Conservation (phyloP, 352 stramenopile species). For the Phytophthora pisi region DNA sequence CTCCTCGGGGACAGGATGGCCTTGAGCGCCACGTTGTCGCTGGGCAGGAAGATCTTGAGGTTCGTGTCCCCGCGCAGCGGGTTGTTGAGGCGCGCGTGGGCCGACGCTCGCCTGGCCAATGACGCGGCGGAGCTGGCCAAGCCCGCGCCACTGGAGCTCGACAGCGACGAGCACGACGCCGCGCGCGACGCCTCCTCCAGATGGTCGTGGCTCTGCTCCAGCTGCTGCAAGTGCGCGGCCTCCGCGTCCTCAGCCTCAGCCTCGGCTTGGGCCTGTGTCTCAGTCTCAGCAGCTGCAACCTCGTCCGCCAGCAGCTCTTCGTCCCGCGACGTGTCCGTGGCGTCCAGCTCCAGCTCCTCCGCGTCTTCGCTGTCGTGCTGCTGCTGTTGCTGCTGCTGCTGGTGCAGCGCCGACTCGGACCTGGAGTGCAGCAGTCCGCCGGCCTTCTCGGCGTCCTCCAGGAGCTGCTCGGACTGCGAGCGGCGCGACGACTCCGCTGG, state of each 20-base stretch:
- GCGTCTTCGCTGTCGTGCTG: conserved; percentile 8
- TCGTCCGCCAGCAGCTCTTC: conserved; percentile 6
- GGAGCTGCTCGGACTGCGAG: conserved; percentile 14
- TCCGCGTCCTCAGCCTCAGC: background rate
- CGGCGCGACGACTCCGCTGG: background rate
- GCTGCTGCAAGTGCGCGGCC: conserved; percentile 10
- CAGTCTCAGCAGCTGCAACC: too few species aligned
- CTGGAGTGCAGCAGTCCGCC: conserved; percentile 8
- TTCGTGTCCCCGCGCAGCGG: conserved; percentile 35
- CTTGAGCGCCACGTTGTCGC: conserved; percentile 59
- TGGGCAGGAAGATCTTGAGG: conserved; percentile 61
- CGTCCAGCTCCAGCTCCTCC: conserved; percentile 23
- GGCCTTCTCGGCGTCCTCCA: background rate
- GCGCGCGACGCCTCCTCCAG: conserved; percentile 19
- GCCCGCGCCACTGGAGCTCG: conserved; percentile 9
- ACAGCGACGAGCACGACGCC: conserved; percentile 33
- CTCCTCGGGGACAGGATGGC: conserved; percentile 56
- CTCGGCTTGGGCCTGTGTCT: too few species aligned
- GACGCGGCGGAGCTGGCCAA: conserved; percentile 17
- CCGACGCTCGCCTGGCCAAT: conserved; percentile 13
- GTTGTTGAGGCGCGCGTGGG: conserved; percentile 14
- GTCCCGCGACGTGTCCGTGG: conserved; percentile 30
- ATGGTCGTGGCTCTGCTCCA: conserved; percentile 6
- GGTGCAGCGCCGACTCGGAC: conserved; percentile 12
- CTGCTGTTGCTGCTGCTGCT: background rate